Conservation (phyloP, 139 green algal species). For the Micractinium conductrix region DNA sequence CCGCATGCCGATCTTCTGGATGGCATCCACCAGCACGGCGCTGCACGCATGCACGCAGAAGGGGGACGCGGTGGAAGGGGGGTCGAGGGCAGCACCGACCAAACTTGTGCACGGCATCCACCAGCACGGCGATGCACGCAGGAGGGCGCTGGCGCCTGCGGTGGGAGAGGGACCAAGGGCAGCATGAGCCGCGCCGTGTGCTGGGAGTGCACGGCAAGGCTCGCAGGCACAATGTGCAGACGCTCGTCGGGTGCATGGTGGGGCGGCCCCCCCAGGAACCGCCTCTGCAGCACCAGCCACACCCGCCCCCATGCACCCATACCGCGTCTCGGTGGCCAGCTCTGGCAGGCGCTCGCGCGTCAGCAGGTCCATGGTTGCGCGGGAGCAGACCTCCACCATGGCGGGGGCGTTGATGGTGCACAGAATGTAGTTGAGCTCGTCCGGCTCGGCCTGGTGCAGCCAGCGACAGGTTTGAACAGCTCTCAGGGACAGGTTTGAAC, state of each 20-base stretch:
- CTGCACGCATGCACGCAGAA: neutral
- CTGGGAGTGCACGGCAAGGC: too few species aligned
- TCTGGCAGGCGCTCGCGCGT: constrained; percentile 35
- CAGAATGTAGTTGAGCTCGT: constrained; percentile 67
- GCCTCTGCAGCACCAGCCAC: too few species aligned
- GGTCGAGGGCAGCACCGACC: constrained; percentile 57
- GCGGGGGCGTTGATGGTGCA: constrained; percentile 55
- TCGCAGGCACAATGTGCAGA: too few species aligned
- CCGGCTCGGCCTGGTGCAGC: constrained; percentile 30
- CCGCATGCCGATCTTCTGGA: constrained; percentile 69
- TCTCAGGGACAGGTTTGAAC: too few species aligned
- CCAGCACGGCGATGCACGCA: constrained; percentile 41
- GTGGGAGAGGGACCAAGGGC: constrained; percentile 4
- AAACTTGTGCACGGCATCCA: constrained; percentile 69
- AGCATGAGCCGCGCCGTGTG: too few species aligned
- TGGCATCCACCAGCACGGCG: constrained; percentile 58
- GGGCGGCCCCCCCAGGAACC: too few species aligned
- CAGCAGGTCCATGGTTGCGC: constrained; percentile 49
- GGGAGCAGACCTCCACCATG: constrained; percentile 48
- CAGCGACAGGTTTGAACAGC: too few species aligned
- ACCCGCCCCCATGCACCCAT: too few species aligned
- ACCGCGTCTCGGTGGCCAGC: constrained; percentile 49
- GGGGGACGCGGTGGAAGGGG: neutral
- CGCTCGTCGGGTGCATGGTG: too few species aligned
- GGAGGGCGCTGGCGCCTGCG: neutral